A percentile compares a stretch with the other conserved stretches of the same genome.
phyloP scores from a whole-genome alignment of 371 early-diverging fungal species.

The Circinella minor region DNA sequence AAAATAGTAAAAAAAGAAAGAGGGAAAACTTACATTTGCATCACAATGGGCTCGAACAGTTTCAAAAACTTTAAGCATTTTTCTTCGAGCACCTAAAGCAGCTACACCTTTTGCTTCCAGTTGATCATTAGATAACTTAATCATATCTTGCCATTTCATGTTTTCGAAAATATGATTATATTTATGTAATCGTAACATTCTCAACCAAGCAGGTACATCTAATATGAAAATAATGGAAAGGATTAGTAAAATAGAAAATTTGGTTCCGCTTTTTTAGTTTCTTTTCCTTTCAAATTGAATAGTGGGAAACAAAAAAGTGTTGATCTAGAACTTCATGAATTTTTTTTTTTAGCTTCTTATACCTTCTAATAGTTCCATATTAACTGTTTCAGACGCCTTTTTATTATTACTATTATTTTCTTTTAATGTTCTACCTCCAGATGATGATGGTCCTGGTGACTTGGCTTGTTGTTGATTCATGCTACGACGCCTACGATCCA shows the following conservation, averaged over 20 bases:
- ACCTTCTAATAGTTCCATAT: constrained; percentile 77
- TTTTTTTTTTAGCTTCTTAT: constrained; percentile 1
- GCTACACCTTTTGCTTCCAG: constrained; percentile 87
- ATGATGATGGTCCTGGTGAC: constrained; percentile 18
- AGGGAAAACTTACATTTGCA: constrained; percentile 47
- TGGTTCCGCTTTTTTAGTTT: neutral
- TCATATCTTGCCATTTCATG: constrained; percentile 88
- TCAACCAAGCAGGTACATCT: constrained; percentile 93
- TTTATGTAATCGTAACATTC: constrained; percentile 91
- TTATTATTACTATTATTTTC: constrained; percentile 52
- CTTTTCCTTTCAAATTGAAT: neutral
- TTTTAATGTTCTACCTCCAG: constrained; percentile 36
- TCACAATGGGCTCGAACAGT: constrained; percentile 65
- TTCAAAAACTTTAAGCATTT: constrained; percentile 96
- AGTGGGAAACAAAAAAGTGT: neutral
- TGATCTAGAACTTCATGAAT: no score
- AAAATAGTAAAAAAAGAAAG: no score
- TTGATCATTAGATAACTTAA: constrained; percentile 83
- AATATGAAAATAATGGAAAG: neutral
- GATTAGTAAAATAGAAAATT: neutral
- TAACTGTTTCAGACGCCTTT: constrained; percentile 73
- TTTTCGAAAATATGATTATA: constrained; percentile 87
- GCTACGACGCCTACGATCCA: constrained; percentile 13
- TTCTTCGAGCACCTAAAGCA: constrained; percentile 94
- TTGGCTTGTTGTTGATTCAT: neutral